Percentiles rank a stretch among this genome's conserved stretches.
phyloP scores from a whole-genome alignment of 2,329 filamentous ascomycete species.

The Amesomyces nigricolor region DNA sequence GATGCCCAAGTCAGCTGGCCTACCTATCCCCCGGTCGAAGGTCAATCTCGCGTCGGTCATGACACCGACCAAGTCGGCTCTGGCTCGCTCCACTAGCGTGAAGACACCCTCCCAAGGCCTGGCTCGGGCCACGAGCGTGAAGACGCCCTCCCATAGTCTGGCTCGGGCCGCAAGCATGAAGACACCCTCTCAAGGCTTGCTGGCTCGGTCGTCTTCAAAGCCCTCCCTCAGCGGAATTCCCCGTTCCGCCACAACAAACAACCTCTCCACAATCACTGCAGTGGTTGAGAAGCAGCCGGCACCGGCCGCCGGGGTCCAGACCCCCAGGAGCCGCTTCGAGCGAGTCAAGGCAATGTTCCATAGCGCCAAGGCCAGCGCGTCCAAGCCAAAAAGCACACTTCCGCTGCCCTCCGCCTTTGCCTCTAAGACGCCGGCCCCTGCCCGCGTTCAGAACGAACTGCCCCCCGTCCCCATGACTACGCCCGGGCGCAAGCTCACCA shows the following conservation, averaged over 20 bases:
- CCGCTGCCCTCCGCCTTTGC: slow-evolving; percentile 37
- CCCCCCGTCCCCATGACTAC: slow-evolving; percentile 54
- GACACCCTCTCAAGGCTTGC: slow-evolving; percentile 42
- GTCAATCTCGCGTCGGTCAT: slow-evolving; percentile 54
- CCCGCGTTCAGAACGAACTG: slow-evolving; percentile 46
- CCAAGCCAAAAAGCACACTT: slow-evolving; percentile 43
- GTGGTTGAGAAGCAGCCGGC: slow-evolving; percentile 29
- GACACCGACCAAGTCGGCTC: slow-evolving; percentile 73
- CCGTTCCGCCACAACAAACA: slow-evolving; percentile 50
- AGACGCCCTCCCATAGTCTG: slow-evolving; percentile 40
- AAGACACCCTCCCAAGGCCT: slow-evolving; percentile 43
- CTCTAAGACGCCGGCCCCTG: slow-evolving; percentile 44
- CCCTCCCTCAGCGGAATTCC: slow-evolving; percentile 38
- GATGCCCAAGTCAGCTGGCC: slow-evolving; percentile 41
- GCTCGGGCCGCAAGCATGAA: slow-evolving; percentile 55
- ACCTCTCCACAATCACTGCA: slow-evolving; percentile 24
- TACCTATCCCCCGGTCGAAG: slow-evolving; percentile 41
- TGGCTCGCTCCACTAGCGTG: slow-evolving; percentile 55
- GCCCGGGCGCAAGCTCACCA: slow-evolving; percentile 60
- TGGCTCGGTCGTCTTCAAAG: slow-evolving; percentile 51
- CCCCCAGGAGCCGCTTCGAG: slow-evolving; percentile 46
- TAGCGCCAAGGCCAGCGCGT: slow-evolving; percentile 34
- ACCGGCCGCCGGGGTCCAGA: slow-evolving; percentile 34
- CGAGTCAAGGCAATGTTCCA: slow-evolving; percentile 55
- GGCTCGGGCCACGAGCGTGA: slow-evolving; percentile 53